Evolutionary conservation across 768 basidiomycete species (phyloP), one percentile per base, ranked within the genome.

Genomic region (Boletus reticulatus): DNA sequence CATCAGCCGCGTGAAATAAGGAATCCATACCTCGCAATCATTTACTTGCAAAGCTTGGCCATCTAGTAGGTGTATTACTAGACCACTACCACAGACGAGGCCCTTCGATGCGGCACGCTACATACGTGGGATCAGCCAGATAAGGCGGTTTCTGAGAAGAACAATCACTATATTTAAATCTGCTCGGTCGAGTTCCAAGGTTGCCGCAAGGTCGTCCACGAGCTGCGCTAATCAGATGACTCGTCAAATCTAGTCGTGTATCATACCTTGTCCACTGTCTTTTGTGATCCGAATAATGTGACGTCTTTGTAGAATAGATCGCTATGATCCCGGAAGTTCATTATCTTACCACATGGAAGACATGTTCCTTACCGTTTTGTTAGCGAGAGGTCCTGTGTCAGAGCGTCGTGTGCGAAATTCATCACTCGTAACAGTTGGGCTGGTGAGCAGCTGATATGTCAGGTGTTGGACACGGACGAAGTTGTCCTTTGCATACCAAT

Each of bases 101-200:
- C 96, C 96, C 72, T 98, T 98, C 0, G 91, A 83, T 0, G 93
- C 84, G 1, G 95, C 94, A 38, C 92, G 83, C 94, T 97, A 60
- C 19, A 53, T 19, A 29, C 27, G 37, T 12, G 11, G 41, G 22
- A 34, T 66, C 17, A 64, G 56, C 51, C 50, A 34, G 19, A 58
- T 47, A 31, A 44, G 46, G 46, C 3, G 43, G 43, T 38, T 10
- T 38, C 20, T 44, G 29, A 11, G 27, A 5, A 55, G 19, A 29
- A 34, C 39, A 22, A 14, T 55, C 59, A 93, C 94, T 34, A 98
- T 84, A 64, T 89, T 87, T 51, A 98, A 76, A 62, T 92, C 89
- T 8, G 83, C 80, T 43, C 96, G 78, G 48, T 85, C 77, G 9
- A 94, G 68, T 10, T 79, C 75, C 36, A 95, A 82, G 0, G 93